Base-by-base conservation (phyloP, 345 rosid genomes). In the Carallia pectinifolia region DNA sequence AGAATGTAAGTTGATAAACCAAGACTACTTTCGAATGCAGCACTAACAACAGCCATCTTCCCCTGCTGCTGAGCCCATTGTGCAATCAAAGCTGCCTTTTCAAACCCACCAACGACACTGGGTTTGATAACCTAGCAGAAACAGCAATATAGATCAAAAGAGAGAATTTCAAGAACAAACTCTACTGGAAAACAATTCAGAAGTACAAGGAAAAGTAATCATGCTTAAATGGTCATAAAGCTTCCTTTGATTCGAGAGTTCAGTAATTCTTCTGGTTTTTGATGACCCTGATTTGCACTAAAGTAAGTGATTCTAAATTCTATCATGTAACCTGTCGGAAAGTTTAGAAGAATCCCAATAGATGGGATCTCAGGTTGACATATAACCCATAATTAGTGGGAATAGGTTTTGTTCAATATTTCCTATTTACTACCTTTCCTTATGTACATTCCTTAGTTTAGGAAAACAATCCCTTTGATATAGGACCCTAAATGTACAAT, bases 31-130 rank as follows among this genome's bases (percentile, higher is more conserved):
- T 91, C 98, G 62, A 87, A 94, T 76, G 96, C 85, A 65, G 97
- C 86, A 83, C 97, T 94, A 39, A 94, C 70, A 67, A 91, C 85
- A 64, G 91, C 97, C 91, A 88, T 86, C 88, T 94, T 94, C 71
- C 91, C 95, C 52, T 76, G 85, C 64, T 69, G 80, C 61, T 85
- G 95, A 17, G 98, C 98, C 97, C 96, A 89, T 69, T 77, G 79
- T 61, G 97, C 97, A 67, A 91, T 83, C 66, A 81, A 53, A 40
- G 90, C 89, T 48, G 96, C 84, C 69, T 81, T 91, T 80, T 91
- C 97, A 81, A 94, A 87, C 54, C 98, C 97, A 75, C 97, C 97
- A 71, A 94, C 77, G 44, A 86, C 89, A 73, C 90, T 87, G 62
- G 97, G 98, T 83, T 94, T 94, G 63, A 94, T 86, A 33, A 94